Evolutionary conservation across 2,329 filamentous ascomycete species (phyloP).

Genomic region (Stagonosporopsis cucurbitacearum): DNA sequence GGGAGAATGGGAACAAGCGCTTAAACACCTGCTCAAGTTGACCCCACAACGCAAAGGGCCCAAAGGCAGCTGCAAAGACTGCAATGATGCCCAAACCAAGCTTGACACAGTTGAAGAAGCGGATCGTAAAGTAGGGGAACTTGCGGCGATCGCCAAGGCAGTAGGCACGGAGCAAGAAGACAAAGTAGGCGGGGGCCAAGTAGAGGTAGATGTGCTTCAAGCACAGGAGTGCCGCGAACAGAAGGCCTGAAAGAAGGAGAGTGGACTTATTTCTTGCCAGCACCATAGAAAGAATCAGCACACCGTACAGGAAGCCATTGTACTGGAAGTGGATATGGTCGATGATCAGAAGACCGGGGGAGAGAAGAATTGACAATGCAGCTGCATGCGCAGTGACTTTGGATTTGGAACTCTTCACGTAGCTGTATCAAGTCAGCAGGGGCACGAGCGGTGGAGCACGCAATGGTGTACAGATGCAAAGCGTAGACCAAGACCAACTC

Average conservation of each 20-base stretch:
- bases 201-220: slow-evolving; percentile 99
- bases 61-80: slow-evolving; percentile 83
- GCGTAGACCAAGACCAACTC: slow-evolving; percentile 86
- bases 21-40: slow-evolving; percentile 85
- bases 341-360: slow-evolving; percentile 92
- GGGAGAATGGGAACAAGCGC: slow-evolving; percentile 89
- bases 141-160: slow-evolving; percentile 81
- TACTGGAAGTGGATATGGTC: slow-evolving; percentile 99
- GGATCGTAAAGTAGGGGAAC: slow-evolving; percentile 70
- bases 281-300: slow-evolving; percentile 85
- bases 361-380: slow-evolving; percentile 87
- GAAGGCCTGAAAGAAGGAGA: slow-evolving; percentile 76
- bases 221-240: slow-evolving; percentile 86
- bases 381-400: slow-evolving; percentile 82
- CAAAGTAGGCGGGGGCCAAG: slow-evolving; percentile 92
- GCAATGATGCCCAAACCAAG: slow-evolving; percentile 74
- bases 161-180: slow-evolving; percentile 87
- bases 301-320: slow-evolving; percentile 94
- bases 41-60: slow-evolving; percentile 80
- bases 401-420: slow-evolving; percentile 75
- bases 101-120: slow-evolving; percentile 81
- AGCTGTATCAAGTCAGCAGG: slow-evolving; percentile 58
- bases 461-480: slow-evolving; percentile 68
- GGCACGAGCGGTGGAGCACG: background rate
- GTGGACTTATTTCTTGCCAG: slow-evolving; percentile 78